A percentile compares a stretch with the other conserved stretches of the same genome.
phyloP scores from a whole-genome alignment of 805 yeast species.

The Hermanozyma aechmeae region DNA sequence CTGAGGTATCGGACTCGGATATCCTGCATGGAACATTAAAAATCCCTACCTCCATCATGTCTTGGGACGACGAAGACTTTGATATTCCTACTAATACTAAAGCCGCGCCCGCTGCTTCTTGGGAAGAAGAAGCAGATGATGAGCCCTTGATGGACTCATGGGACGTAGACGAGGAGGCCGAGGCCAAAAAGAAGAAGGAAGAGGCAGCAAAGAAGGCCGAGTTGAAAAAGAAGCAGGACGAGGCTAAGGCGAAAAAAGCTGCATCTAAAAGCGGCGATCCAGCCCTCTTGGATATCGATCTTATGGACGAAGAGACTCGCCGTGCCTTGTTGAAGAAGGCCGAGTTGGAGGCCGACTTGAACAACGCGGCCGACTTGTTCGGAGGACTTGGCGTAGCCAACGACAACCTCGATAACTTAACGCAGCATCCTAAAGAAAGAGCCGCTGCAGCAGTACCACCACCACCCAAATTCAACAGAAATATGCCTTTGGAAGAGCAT shows the following conservation, averaged over 20 bases:
- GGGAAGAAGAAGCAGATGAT: constrained; percentile 80
- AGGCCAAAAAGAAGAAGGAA: constrained; percentile 36
- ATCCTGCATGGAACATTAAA: not conserved
- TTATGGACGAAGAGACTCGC: constrained; percentile 65
- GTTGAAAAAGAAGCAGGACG: constrained; percentile 30
- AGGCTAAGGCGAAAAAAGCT: constrained; percentile 40
- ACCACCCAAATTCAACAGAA: constrained; percentile 35
- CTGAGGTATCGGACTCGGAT: not conserved
- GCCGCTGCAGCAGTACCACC: constrained; percentile 24
- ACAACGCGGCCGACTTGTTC: constrained; percentile 87
- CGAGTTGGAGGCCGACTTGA: constrained; percentile 77
- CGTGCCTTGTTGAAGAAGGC: constrained; percentile 68
- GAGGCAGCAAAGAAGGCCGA: constrained; percentile 38
- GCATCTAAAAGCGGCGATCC: constrained; percentile 29
- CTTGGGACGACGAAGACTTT: constrained; percentile 86
- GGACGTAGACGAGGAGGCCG: constrained; percentile 78
- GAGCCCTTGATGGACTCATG: constrained; percentile 77
- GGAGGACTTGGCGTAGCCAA: constrained; percentile 56
- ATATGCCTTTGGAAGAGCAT: constrained; percentile 56
- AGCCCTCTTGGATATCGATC: constrained; percentile 49
- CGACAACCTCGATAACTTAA: constrained; percentile 20
- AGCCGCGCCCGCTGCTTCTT: constrained; percentile 44
- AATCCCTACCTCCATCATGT: too few species aligned
- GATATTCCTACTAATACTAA: constrained; percentile 49
- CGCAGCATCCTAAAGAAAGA: constrained; percentile 45